Conservation (phyloP, 257 asterid genomes). For the Solanum bulbocastanum region DNA sequence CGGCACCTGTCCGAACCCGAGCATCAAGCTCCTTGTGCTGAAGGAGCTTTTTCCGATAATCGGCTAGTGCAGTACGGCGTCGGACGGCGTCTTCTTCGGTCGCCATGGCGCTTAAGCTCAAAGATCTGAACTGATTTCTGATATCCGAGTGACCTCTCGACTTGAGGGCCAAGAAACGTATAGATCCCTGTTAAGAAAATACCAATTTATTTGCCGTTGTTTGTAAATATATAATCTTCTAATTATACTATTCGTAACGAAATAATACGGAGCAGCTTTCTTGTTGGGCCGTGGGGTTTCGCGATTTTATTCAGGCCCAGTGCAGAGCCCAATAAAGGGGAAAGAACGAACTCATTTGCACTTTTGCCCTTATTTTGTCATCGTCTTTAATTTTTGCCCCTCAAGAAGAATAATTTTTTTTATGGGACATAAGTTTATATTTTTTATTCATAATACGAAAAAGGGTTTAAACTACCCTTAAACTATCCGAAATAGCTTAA, state of each 20-base stretch:
- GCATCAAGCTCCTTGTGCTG: conserved; percentile 63
- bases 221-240: background rate
- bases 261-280: background rate
- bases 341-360: background rate
- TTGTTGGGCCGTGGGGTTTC: background rate
- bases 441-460: too few species aligned
- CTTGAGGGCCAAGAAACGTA: background rate
- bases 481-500: too few species aligned
- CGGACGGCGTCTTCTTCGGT: conserved; percentile 43
- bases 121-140: background rate
- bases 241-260: background rate
- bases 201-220: background rate
- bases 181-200: background rate
- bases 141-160: background rate
- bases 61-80: conserved; percentile 41
- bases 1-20: conserved; percentile 57
- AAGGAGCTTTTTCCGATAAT: conserved; percentile 60
- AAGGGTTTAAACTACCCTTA: too few species aligned
- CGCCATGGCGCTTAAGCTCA: background rate
- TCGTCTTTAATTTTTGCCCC: background rate
- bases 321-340: background rate
- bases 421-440: background rate
- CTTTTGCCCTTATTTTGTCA: background rate
- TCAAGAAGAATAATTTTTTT: too few species aligned
- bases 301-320: background rate